phyloP scores from a whole-genome alignment of 2,329 filamentous ascomycete genomes.

The Colletotrichum sp. region DNA sequence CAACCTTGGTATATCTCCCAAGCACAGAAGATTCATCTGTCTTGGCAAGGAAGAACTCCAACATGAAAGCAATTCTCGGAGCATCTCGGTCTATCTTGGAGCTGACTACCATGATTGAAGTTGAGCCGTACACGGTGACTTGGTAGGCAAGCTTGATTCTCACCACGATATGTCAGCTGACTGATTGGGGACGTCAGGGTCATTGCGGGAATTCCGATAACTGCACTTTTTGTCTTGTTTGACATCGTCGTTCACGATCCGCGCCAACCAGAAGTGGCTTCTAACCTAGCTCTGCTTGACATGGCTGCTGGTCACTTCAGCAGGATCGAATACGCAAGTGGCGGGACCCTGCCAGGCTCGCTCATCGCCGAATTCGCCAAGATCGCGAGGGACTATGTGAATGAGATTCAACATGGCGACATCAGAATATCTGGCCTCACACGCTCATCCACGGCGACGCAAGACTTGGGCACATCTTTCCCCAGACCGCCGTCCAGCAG shows the following conservation, averaged over 20 bases:
- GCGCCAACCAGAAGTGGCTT: conserved; percentile 33
- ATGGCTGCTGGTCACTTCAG: conserved; percentile 47
- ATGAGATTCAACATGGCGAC: conserved; percentile 21
- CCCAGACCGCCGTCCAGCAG: background rate
- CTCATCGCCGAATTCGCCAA: conserved; percentile 43
- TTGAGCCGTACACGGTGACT: conserved; percentile 31
- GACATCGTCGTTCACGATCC: conserved; percentile 45
- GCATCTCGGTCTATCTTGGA: conserved; percentile 31
- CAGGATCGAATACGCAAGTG: conserved; percentile 42
- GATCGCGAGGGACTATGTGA: conserved; percentile 46
- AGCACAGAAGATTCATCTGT: conserved; percentile 1
- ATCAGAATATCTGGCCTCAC: background rate
- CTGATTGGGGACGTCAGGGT: conserved; percentile 25
- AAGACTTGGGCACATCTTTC: background rate
- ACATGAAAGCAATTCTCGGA: conserved; percentile 24
- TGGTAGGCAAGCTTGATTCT: conserved; percentile 23
- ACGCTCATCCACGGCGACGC: background rate
- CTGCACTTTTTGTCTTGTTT: conserved; percentile 44
- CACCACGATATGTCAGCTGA: background rate
- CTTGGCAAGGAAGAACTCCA: conserved; percentile 13
- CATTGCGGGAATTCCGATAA: conserved; percentile 38
- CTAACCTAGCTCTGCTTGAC: conserved; percentile 43
- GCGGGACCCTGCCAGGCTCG: conserved; percentile 37
- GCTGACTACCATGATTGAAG: conserved; percentile 30
- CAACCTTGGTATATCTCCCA: conserved; percentile 24